Evolutionary conservation across 1,284 basidiomycete genomes (phyloP).

Genomic region (Sanghuangporus baumii): DNA sequence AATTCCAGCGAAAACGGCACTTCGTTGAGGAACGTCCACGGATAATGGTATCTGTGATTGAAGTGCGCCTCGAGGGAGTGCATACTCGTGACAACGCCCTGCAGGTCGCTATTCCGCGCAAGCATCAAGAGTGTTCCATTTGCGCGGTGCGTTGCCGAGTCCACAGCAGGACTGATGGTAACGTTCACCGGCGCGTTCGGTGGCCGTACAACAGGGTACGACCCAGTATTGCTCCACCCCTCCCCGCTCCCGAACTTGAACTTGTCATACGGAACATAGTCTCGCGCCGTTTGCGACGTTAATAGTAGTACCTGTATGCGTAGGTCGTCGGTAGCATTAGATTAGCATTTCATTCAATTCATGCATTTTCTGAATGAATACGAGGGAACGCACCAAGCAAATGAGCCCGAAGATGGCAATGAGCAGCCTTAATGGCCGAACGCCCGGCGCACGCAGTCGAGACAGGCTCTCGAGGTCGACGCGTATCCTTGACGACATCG

Average conservation of each 20-base stretch:
- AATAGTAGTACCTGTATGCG: not conserved
- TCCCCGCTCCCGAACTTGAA: not conserved
- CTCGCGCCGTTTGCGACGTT: constrained; percentile 1
- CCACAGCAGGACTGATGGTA: not conserved
- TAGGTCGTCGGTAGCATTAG: not conserved
- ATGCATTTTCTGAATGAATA: not conserved
- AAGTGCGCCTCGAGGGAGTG: constrained; percentile 20
- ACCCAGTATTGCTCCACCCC: not conserved
- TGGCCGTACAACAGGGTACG: not conserved
- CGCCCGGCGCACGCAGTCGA: not conserved
- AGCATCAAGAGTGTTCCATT: constrained; percentile 43
- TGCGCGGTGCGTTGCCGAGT: constrained; percentile 20
- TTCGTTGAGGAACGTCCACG: constrained; percentile 36
- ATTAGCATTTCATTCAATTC: not conserved
- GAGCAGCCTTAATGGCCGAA: constrained; percentile 1
- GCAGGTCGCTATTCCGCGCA: constrained; percentile 36
- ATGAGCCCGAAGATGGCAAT: constrained; percentile 6
- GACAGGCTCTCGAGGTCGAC: constrained; percentile 5
- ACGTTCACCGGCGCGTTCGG: constrained; percentile 6
- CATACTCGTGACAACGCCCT: constrained; percentile 32
- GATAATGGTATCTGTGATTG: constrained; percentile 21
- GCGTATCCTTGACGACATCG: constrained; percentile 3
- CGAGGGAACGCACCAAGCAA: not conserved
- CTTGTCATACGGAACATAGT: constrained; percentile 9
- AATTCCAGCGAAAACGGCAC: constrained; percentile 41